Evolutionary conservation across 2,329 filamentous ascomycete species (phyloP).

Genomic region (Botrytis hyacinthi): DNA sequence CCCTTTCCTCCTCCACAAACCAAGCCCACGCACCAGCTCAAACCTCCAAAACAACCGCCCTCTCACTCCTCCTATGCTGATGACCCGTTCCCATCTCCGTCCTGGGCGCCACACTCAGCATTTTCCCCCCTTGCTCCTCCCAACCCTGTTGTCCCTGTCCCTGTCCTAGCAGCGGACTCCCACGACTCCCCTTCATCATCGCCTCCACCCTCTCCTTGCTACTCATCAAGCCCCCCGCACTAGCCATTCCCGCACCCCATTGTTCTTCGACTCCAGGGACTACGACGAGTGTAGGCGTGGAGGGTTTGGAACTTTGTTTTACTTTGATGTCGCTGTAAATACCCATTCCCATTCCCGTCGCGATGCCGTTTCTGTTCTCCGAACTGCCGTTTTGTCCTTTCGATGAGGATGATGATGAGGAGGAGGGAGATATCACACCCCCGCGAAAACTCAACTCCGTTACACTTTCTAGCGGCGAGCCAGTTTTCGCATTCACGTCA

Average conservation of each 20-base stretch:
- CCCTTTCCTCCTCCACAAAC: too few species aligned
- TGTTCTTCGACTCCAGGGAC: background rate
- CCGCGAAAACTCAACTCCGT: background rate
- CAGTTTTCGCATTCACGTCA: background rate
- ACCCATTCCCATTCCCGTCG: background rate
- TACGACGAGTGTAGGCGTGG: background rate
- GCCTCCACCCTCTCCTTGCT: background rate
- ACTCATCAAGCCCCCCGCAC: background rate
- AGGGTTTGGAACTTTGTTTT: background rate
- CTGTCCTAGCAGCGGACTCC: background rate
- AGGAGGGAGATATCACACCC: background rate
- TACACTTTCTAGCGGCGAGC: background rate
- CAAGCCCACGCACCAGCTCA: background rate
- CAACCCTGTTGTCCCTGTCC: background rate
- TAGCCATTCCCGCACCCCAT: background rate
- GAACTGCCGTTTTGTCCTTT: background rate
- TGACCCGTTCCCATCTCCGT: background rate
- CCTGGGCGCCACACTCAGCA: background rate
- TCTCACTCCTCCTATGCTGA: slow-evolving; percentile 12
- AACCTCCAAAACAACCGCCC: background rate
- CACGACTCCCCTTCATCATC: background rate
- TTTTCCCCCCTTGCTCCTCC: background rate
- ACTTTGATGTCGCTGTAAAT: background rate
- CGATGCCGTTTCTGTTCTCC: too few species aligned
- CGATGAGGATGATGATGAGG: too few species aligned